Conservation (phyloP, 176 grass and related monocot genomes). For the Avena atlantica region DNA sequence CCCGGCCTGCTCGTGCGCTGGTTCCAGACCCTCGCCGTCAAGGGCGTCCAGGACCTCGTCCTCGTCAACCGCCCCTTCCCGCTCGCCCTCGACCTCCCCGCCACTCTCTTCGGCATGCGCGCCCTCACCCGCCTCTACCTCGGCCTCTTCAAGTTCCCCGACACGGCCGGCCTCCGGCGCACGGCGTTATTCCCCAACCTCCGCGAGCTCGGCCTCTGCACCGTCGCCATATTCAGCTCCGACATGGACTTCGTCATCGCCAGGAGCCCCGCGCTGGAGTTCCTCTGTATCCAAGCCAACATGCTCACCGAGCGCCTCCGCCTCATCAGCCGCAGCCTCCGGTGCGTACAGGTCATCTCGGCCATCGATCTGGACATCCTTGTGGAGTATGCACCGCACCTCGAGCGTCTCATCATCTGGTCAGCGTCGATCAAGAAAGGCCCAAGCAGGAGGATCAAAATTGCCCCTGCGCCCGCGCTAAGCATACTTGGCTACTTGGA, state of each 20-base stretch:
- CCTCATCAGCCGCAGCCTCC: not conserved
- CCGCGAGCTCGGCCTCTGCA: constrained; percentile 11
- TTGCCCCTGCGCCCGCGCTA: constrained; percentile 1
- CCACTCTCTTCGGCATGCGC: not conserved
- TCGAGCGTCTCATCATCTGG: constrained; percentile 15
- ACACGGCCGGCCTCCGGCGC: constrained; percentile 1
- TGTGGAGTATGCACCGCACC: not conserved
- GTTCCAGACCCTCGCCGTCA: no score
- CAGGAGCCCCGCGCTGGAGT: constrained; percentile 22
- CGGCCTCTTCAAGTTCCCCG: constrained; percentile 11
- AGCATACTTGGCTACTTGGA: constrained; percentile 15
- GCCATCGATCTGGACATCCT: not conserved
- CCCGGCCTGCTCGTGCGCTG: no score
- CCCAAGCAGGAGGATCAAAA: not conserved
- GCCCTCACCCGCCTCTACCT: constrained; percentile 20
- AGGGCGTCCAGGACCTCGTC: constrained; percentile 6
- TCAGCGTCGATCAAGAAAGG: not conserved
- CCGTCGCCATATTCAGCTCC: not conserved
- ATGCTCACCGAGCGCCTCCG: not conserved
- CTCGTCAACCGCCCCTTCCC: constrained; percentile 11
- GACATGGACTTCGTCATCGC: constrained; percentile 29
- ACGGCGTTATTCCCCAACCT: not conserved
- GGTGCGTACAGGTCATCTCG: not conserved
- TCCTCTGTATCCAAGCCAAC: not conserved
- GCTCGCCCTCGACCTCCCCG: not conserved